Percentiles rank a stretch among this genome's conserved stretches.
These are phyloP conservation scores for Polytrichum commune DNA, from an alignment of 225 moss, liverwort and hornwort species.

Conservation along the genomic window DNA sequence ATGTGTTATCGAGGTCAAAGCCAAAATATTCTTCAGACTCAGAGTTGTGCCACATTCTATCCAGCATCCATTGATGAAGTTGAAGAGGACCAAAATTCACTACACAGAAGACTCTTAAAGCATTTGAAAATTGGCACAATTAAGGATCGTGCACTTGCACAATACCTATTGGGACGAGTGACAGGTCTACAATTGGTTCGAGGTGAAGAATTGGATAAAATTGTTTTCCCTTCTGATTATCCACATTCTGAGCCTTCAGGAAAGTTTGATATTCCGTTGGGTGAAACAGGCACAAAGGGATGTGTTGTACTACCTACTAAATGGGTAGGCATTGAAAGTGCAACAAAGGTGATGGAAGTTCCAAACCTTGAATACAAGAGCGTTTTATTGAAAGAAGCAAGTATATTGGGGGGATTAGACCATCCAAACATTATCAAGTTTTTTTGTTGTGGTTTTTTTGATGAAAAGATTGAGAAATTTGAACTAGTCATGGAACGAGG, in stretches of 20 bases:
- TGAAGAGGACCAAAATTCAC: not conserved
- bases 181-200: not conserved
- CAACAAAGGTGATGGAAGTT: not conserved
- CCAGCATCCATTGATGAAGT: slow-evolving; percentile 9
- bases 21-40: not conserved
- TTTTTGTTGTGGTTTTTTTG: slow-evolving; percentile 6
- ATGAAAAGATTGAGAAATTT: not conserved
- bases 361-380: too few species aligned
- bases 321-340: slow-evolving; percentile 2
- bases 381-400: not conserved
- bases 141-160: not conserved
- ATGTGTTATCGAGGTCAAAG: not conserved
- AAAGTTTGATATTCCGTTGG: not conserved
- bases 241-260: not conserved
- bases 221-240: not conserved
- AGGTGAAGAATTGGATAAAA: not conserved
- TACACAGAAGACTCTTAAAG: not conserved
- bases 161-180: slow-evolving; percentile 6
- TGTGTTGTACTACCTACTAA: not conserved
- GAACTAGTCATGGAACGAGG: slow-evolving; percentile 6
- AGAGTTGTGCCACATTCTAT: not conserved
- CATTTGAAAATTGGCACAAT: not conserved
- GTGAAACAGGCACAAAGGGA: not conserved
- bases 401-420: not conserved
- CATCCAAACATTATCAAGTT: slow-evolving; percentile 6